Evolutionary conservation across 78 protist genomes (phyloP), one percentile per base, ranked within the genome.

Genomic region (Dictyostelium citrinum): DNA sequence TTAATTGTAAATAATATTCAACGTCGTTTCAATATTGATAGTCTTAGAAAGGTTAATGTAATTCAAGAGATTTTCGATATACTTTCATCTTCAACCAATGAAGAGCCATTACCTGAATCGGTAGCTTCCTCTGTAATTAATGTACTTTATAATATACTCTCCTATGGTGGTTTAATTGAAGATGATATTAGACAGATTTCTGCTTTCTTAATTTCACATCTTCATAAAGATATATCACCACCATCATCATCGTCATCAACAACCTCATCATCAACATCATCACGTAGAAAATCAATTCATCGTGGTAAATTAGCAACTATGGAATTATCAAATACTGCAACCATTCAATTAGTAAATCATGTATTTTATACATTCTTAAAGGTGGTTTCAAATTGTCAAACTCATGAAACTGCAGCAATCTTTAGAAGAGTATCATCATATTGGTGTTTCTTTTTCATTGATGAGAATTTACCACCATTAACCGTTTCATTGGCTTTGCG

Each of bases 381-480:
- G 20, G 85, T 88, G 1, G 84, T 76, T 11, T 22, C 86, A 8
- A 78, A 49, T 68, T 67, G 79, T 16, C 71, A 78, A 76, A 64
- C 72, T 11, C 72, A 64, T 7, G 93, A 88, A 16, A 51, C 93
- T 0, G 2, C 64, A 1, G 85, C 81, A 9, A 88, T 88, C 72
- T 88, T 43, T 20, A 51, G 49, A 17, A 70, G 85, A 35, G 93
- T 88, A 11, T 88, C 93, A 5, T 46, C 84, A 1, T 88, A 77
- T 17, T 88, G 93, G 93, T 46, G 80, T 22, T 88, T 88, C 85
- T 88, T 78, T 79, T 88, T 88, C 77, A 88, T 88, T 64, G 67
- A 64, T 33, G 93, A 88, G 3, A 29, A 43, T 29, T 37, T 41
- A n/a, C 93, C 93, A 29, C 93, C 93, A 3, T 49, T 88, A 3